These are phyloP conservation scores for Trichothecium roseum DNA, from an alignment of 2,329 filamentous ascomycete species.

Conservation along the genomic window DNA sequence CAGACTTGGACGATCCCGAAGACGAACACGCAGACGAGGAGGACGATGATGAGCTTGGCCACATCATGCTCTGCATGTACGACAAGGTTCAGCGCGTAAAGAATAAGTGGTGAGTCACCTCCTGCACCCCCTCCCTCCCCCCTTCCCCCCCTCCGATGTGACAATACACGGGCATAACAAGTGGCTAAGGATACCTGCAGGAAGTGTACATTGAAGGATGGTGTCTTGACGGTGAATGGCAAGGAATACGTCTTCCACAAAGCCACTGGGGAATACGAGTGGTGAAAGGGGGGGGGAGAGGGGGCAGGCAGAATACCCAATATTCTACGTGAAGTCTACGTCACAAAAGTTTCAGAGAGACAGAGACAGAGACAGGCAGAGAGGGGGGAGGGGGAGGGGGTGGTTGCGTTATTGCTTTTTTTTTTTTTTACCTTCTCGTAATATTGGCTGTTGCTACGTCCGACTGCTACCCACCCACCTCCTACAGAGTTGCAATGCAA, in stretches of 20 bases:
- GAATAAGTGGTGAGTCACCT: slow-evolving; percentile 73
- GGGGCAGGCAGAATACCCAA: background rate
- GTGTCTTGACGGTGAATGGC: slow-evolving; percentile 83
- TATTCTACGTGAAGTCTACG: background rate
- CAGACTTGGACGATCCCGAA: slow-evolving; percentile 90
- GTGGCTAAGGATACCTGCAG: slow-evolving; percentile 28
- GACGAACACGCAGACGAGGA: slow-evolving; percentile 77
- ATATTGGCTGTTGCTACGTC: too few relatives aligned
- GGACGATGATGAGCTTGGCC: slow-evolving; percentile 70
- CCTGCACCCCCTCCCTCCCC: background rate
- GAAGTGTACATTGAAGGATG: slow-evolving; percentile 98
- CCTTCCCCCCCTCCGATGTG: slow-evolving; percentile 7
- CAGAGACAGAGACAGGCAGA: background rate
- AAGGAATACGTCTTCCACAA: slow-evolving; percentile 99
- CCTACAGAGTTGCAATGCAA: too few relatives aligned
- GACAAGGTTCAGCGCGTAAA: slow-evolving; percentile 99
- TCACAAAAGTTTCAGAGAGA: background rate
- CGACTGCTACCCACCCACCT: too few relatives aligned
- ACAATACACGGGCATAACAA: slow-evolving; percentile 2
- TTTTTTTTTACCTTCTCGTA: too few relatives aligned
- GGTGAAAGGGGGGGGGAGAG: slow-evolving; percentile 56
- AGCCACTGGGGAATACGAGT: slow-evolving; percentile 94
- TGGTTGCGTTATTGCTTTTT: too few relatives aligned
- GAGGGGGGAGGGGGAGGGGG: too few relatives aligned
- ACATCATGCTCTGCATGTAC: slow-evolving; percentile 98